Base-by-base conservation (phyloP, 257 asterid species). In the Ilex aquifolium region DNA sequence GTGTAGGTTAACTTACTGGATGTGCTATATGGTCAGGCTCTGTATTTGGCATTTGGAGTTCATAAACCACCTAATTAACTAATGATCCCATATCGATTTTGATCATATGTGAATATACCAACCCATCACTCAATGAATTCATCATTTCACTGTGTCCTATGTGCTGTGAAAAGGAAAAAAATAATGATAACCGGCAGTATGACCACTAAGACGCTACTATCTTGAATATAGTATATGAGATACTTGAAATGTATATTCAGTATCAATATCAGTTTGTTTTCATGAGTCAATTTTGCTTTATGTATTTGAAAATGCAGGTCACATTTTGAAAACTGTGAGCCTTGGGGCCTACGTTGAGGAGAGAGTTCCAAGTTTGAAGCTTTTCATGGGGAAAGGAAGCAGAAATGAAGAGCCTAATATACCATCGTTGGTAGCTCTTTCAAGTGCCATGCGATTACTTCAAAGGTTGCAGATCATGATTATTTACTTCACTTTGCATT, bases 361-460 rank as follows among this genome's bases (percentile, higher is more conserved):
- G 62, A 78, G 76, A 13, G 85, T 86, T 75, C 84, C 95, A 36
- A 86, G 83, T 73, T 69, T 91, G 79, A 80, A 79, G 78, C 69
- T 55, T 71, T 88, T 88, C 72, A 76, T 79, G 77, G 71, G 60
- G 62, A 59, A 31, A 7, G 78, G 57, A 62, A 59, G 71, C 31
- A 65, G 56, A 65, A 69, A 54, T 30, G 74, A 64, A 40, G 80
- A 76, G 68, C 62, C 75, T 51, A 75, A 69, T 31, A 74, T 88
- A 79, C 82, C 90, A 27, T 80, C 98, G 3, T 56, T 91, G 65
- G 87, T 73, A 77, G 95, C 88, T 61, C 92, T 91, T 65, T 84
- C 98, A 66, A 80, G 72, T 61, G 90, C 95, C 48, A 83, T 85
- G 95, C 76, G 95, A 56, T 77, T 67, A 48, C 98, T 88, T 62